Evolutionary conservation across 1,284 basidiomycete genomes (phyloP).

Genomic region (Leccinum fallax): DNA sequence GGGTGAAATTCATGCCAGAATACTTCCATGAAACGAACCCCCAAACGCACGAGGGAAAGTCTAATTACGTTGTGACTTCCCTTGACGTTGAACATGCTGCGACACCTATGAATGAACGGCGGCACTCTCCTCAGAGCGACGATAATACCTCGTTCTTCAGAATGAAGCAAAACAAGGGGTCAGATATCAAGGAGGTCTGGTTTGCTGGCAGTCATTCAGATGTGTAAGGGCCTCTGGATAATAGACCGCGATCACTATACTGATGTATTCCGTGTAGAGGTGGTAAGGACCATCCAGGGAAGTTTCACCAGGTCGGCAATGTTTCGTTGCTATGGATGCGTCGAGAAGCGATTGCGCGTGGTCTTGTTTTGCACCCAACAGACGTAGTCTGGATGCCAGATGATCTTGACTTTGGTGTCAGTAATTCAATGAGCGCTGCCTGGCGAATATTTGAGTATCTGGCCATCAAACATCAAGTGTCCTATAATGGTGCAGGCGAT

Average conservation of each 20-base stretch:
- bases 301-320: conserved; percentile 14
- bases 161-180: not conserved
- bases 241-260: not conserved
- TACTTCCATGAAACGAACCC: conserved; percentile 21
- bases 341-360: not conserved
- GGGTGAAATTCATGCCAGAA: not conserved
- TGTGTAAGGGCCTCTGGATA: conserved; percentile 14
- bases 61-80: conserved; percentile 6
- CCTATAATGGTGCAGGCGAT: no score
- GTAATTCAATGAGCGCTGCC: no score
- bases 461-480: no score
- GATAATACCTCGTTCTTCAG: not conserved
- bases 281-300: conserved; percentile 21
- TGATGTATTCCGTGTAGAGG: conserved; percentile 18
- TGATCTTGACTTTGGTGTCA: no score
- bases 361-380: no score
- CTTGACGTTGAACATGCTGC: not conserved
- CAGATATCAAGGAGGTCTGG: conserved; percentile 29
- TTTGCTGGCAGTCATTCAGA: conserved; percentile 22
- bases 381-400: no score
- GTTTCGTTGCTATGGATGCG: conserved; percentile 25
- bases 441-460: no score
- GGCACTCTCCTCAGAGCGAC: not conserved
- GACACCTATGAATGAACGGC: not conserved
- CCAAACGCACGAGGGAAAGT: conserved; percentile 8